phyloP scores from a whole-genome alignment of 2,329 filamentous ascomycete genomes.

The Raffaelea albimanens region DNA sequence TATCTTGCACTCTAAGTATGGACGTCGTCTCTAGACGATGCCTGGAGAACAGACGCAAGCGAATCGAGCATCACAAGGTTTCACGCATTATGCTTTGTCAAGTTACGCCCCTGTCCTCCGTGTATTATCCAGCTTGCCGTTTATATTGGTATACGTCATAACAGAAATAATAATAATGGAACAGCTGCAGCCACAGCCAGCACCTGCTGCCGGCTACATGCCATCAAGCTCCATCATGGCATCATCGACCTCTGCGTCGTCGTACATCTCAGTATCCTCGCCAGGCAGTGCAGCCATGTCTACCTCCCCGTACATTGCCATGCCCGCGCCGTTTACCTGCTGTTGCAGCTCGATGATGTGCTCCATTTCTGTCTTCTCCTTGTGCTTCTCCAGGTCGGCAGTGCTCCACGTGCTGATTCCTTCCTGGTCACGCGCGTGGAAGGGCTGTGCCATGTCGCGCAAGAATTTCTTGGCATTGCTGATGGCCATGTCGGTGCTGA shows the following conservation, averaged over 20 bases:
- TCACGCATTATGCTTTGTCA: too few relatives aligned
- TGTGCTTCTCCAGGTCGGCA: constrained; percentile 43
- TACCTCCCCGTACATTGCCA: constrained; percentile 15
- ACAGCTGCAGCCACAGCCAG: too few relatives aligned
- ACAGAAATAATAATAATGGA: too few relatives aligned
- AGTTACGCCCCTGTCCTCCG: too few relatives aligned
- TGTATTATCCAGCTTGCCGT: too few relatives aligned
- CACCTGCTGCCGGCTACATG: too few relatives aligned
- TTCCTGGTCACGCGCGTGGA: constrained; percentile 73
- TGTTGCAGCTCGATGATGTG: constrained; percentile 53
- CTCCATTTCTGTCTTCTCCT: constrained; percentile 64
- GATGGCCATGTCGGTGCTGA: constrained; percentile 93
- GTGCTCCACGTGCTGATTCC: constrained; percentile 73
- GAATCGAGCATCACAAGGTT: too few relatives aligned
- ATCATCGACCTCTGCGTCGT: constrained; percentile 43
- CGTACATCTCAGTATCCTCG: constrained; percentile 12
- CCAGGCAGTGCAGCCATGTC: constrained; percentile 1
- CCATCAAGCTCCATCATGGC: constrained; percentile 25
- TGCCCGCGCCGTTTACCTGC: constrained; percentile 19
- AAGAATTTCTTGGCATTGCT: constrained; percentile 83
- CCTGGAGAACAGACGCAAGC: too few relatives aligned
- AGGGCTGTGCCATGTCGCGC: constrained; percentile 84
- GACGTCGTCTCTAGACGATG: too few relatives aligned
- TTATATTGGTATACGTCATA: too few relatives aligned
- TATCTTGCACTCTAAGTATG: too few relatives aligned